phyloP scores from a whole-genome alignment of 2,329 filamentous ascomycete genomes.

The Fusarium lyarnte region DNA sequence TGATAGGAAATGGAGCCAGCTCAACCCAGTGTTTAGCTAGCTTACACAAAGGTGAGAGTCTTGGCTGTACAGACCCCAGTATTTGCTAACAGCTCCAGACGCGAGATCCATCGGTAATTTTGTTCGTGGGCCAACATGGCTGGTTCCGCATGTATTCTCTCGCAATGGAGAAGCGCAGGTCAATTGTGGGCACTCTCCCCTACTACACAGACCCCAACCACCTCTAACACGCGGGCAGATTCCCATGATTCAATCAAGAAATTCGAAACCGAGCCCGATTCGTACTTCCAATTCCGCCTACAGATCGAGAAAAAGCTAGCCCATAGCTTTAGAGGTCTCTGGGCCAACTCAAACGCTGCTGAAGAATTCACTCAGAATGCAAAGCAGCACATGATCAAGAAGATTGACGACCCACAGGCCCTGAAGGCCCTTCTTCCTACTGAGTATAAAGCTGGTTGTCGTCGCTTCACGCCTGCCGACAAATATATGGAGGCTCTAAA shows the following conservation, averaged over 20 bases:
- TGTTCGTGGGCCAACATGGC: background rate
- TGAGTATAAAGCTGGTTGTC: background rate
- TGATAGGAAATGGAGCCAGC: background rate
- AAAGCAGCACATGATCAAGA: background rate
- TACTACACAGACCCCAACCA: background rate
- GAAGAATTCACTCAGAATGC: background rate
- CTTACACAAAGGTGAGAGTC: background rate
- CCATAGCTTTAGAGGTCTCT: background rate
- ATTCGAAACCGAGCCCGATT: background rate
- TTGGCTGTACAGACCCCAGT: background rate
- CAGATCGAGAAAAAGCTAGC: background rate
- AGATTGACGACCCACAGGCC: background rate
- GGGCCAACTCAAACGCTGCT: background rate
- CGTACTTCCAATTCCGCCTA: background rate
- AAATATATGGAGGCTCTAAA: background rate
- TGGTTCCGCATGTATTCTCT: background rate
- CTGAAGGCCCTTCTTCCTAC: background rate
- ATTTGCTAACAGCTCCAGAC: background rate
- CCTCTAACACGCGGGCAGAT: background rate
- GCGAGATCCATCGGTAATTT: background rate
- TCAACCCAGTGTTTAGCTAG: background rate
- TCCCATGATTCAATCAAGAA: background rate
- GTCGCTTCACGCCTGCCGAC: background rate
- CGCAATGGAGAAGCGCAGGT: background rate
- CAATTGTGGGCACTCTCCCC: background rate